phyloP scores from a whole-genome alignment of 2,329 filamentous ascomycete genomes.

The Bipolaris cookei region DNA sequence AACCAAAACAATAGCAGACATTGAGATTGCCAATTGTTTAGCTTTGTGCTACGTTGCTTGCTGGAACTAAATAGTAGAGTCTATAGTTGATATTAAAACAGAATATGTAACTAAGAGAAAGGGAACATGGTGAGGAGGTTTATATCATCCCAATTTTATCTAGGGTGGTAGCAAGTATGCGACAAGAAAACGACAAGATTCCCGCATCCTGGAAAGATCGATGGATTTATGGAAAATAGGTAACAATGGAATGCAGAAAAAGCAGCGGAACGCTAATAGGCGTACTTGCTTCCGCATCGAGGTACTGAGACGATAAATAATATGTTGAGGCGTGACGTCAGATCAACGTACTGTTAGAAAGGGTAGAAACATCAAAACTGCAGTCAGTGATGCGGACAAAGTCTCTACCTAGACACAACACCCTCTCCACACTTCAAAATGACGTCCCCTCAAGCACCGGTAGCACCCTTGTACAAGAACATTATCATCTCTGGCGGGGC shows the following conservation, averaged over 20 bases:
- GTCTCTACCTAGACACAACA: slow-evolving; percentile 1
- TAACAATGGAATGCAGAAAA: background rate
- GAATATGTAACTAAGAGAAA: no score
- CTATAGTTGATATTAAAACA: no score
- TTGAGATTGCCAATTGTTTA: no score
- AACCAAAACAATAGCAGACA: no score
- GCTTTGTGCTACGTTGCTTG: no score
- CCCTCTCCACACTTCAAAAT: slow-evolving; percentile 7
- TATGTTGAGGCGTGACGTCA: slow-evolving; percentile 35
- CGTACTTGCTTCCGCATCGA: background rate
- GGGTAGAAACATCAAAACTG: slow-evolving; percentile 8
- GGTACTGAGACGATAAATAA: slow-evolving; percentile 3
- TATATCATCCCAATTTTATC: no score
- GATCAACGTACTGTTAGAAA: slow-evolving; percentile 26
- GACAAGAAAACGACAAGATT: background rate
- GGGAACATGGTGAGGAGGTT: no score
- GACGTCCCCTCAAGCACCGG: slow-evolving; percentile 9
- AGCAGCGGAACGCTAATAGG: background rate
- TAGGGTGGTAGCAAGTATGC: background rate
- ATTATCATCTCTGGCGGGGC: slow-evolving; percentile 53
- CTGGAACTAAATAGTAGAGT: no score
- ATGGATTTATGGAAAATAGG: background rate
- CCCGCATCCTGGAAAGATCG: background rate
- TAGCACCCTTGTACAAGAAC: slow-evolving; percentile 33
- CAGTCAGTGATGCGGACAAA: slow-evolving; percentile 4